phyloP scores from a whole-genome alignment of 176 grass and related monocot genomes.

The Sorghum bicolor region DNA sequence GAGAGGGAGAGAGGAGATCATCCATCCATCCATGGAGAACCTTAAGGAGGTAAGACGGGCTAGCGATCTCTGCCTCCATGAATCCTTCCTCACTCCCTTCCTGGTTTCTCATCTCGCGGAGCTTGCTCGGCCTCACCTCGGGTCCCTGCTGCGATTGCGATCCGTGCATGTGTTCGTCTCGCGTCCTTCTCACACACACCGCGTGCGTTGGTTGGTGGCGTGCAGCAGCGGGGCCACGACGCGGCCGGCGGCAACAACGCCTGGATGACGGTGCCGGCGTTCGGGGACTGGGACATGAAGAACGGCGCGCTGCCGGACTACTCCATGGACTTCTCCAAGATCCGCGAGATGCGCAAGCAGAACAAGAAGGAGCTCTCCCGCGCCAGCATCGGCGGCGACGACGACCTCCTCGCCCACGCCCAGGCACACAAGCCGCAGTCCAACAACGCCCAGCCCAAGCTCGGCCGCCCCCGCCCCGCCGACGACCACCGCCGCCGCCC shows the following conservation, averaged over 20 bases:
- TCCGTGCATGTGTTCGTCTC: background rate
- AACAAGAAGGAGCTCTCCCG: conserved; percentile 95
- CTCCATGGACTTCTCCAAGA: conserved; percentile 99
- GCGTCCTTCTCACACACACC: background rate
- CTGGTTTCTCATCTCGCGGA: background rate
- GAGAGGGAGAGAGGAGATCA: background rate
- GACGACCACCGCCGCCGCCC: conserved; percentile 40
- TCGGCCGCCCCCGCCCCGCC: conserved; percentile 13
- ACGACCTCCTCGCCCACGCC: conserved; percentile 36
- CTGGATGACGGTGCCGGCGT: conserved; percentile 90
- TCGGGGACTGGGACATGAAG: conserved; percentile 93
- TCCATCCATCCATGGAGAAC: conserved; percentile 58
- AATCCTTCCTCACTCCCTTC: background rate
- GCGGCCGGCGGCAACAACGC: conserved; percentile 36
- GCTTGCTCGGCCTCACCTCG: background rate
- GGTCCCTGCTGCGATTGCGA: background rate
- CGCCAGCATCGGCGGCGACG: conserved; percentile 67
- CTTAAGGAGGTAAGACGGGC: conserved; percentile 49
- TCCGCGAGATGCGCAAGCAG: conserved; percentile 92
- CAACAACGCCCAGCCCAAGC: conserved; percentile 18
- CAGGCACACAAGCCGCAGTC: conserved; percentile 8
- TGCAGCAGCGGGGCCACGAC: conserved; percentile 29
- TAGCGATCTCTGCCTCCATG: background rate
- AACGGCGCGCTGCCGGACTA: conserved; percentile 90
- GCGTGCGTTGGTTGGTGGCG: background rate